phyloP scores from a whole-genome alignment of 352 stramenopile species.

The Elongisporangium prolatum region DNA sequence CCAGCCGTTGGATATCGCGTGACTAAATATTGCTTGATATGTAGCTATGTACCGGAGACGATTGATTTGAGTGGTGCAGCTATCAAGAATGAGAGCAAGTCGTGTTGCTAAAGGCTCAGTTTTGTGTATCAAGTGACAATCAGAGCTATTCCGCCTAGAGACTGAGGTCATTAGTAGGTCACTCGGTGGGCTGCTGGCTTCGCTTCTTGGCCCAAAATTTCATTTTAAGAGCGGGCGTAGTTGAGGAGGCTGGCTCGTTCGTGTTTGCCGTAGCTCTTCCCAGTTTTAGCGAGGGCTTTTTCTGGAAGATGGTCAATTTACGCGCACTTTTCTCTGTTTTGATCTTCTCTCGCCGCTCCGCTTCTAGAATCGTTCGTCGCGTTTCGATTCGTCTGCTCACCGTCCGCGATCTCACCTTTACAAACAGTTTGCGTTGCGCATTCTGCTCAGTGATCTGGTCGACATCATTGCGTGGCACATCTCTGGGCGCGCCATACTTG shows the following conservation, averaged over 20 bases:
- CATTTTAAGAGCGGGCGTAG: not conserved
- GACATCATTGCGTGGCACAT: conserved; percentile 38
- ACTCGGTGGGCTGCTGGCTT: conserved; percentile 17
- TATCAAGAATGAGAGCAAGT: conserved; percentile 61
- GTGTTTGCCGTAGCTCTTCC: not conserved
- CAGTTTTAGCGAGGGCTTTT: not conserved
- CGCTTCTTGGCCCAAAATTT: conserved; percentile 3
- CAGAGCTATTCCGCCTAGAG: not conserved
- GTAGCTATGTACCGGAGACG: conserved; percentile 78
- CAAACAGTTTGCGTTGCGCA: conserved; percentile 57
- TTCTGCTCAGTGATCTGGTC: conserved; percentile 39
- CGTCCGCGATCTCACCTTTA: conserved; percentile 35
- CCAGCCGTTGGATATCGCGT: not conserved
- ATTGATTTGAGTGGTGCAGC: conserved; percentile 77
- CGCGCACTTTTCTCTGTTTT: conserved; percentile 9
- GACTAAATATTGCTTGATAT: conserved; percentile 4
- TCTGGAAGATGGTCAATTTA: not conserved
- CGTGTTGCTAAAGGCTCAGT: conserved; percentile 55
- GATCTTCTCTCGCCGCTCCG: conserved; percentile 25
- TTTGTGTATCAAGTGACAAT: conserved; percentile 2
- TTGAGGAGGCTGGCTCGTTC: not conserved
- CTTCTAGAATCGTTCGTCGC: conserved; percentile 24
- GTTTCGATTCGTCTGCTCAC: conserved; percentile 33
- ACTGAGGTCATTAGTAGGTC: conserved; percentile 12
- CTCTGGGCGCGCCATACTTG: conserved; percentile 34